Base-by-base conservation (phyloP, 768 basidiomycete genomes). In the Collybia sordida region DNA sequence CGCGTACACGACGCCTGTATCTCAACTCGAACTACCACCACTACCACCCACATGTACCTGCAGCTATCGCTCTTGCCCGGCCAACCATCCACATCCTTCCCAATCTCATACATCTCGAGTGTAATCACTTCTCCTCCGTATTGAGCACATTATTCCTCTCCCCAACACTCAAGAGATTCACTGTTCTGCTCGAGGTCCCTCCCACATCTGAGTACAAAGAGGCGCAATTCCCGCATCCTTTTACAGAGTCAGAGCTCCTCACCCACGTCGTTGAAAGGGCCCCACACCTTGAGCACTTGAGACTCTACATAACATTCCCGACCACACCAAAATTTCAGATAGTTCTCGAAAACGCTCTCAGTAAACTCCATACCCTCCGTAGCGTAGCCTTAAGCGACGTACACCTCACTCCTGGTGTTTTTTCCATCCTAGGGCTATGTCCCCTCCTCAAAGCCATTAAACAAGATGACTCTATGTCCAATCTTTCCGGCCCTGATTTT, bases 1-100 rank as follows among this genome's bases (percentile, higher is more conserved):
- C 51, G 23, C 58, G 58, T 43, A 58, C 58, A 17, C 58, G 62
- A n/a, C 53, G 52, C 22, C 55, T 63, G 36, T 36, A 55, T 14
- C 56, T 11, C 31, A 31, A 11, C 31, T 11, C 5, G 41, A 52
- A 53, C 7, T n/a, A 37, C 11, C 25, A 40, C 15, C n/a, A 34
- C 43, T 22, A 45, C 11, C 52, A 53, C 36, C 47, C 48, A n/a
- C 34, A 44, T 6, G 17, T 47, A 18, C 49, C 48, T 18, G 18
- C 50, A 12, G 54, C 47, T 5, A 31, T 57, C 22, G 35, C 50
- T 27, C 40, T 57, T 23, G 19, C 50, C 9, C 52, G 56, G 1
- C 56, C 49, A 4, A 8, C 52, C 17, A 47, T 51, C 23, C 44
- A 54, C 47, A 43, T 57, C 34, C 42, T 53, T 5, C 56, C 56